phyloP scores from a whole-genome alignment of 495 filamentous ascomycete species.

The Aspergillus sclerotiicarbonarius region DNA sequence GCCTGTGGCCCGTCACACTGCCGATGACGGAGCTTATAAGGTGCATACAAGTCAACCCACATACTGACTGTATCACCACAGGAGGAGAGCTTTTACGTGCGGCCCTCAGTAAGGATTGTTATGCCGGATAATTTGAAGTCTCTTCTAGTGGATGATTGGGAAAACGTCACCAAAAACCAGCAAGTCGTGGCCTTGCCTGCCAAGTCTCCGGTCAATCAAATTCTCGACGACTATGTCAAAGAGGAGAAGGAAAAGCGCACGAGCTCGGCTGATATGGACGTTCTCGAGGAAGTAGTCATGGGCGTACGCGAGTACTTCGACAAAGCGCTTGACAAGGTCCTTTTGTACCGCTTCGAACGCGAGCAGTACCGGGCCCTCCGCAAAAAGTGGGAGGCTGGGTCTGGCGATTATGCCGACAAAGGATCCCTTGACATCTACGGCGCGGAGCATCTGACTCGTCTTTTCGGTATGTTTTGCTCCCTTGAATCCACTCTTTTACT shows the following conservation, averaged over 20 bases:
- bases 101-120: conserved; percentile 77
- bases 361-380: conserved; percentile 74
- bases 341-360: conserved; percentile 91
- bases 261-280: conserved; percentile 66
- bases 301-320: conserved; percentile 93
- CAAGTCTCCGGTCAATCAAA: conserved; percentile 67
- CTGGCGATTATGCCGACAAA: conserved; percentile 62
- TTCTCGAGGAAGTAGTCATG: conserved; percentile 81
- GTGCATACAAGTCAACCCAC: not conserved
- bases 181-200: conserved; percentile 81
- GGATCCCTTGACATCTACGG: conserved; percentile 79
- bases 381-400: conserved; percentile 55
- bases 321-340: conserved; percentile 74
- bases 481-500: conserved; percentile 5
- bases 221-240: conserved; percentile 74
- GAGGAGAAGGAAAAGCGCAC: conserved; percentile 66
- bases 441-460: conserved; percentile 81
- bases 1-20: not conserved
- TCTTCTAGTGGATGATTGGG: conserved; percentile 95
- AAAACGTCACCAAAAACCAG: conserved; percentile 92
- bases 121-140: conserved; percentile 84
- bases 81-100: conserved; percentile 80
- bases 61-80: conserved; percentile 30
- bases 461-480: conserved; percentile 66
- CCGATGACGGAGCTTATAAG: not conserved